Evolutionary conservation across 352 stramenopile species (phyloP).

Genomic region (Thraustochytrium striatum): DNA sequence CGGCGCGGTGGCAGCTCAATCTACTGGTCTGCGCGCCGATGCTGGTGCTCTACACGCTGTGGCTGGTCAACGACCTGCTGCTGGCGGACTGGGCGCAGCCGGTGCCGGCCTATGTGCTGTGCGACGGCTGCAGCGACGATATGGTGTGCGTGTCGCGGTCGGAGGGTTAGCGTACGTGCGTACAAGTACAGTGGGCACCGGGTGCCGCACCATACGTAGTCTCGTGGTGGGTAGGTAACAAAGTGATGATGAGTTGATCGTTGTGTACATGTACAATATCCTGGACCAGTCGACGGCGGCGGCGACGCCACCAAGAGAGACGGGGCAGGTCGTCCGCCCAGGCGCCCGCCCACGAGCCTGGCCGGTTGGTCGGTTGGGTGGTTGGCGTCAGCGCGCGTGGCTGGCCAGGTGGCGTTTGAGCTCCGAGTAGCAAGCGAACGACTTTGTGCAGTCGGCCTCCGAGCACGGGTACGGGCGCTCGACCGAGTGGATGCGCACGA

Average conservation of each 20-base stretch:
- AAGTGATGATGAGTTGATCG: too few species aligned
- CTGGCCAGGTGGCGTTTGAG: constrained; percentile 38
- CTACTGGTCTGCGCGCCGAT: background rate
- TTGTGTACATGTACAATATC: too few species aligned
- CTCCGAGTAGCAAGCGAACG: constrained; percentile 46
- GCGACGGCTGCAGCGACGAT: background rate
- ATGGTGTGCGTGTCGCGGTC: constrained; percentile 26
- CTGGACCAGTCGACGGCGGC: too few species aligned
- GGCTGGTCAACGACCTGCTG: constrained; percentile 8
- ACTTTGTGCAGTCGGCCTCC: constrained; percentile 29
- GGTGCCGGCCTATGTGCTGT: constrained; percentile 29
- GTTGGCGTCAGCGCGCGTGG: constrained; percentile 22
- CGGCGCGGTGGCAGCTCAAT: constrained; percentile 14
- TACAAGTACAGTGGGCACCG: too few species aligned
- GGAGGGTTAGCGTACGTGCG: too few species aligned
- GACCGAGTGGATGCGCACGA: constrained; percentile 43
- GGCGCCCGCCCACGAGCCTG: too few species aligned
- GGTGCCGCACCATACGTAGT: too few species aligned
- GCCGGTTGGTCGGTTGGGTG: too few species aligned
- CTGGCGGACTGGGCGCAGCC: constrained; percentile 16
- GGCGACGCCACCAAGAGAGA: too few species aligned
- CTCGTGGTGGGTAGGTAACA: too few species aligned
- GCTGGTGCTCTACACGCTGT: background rate
- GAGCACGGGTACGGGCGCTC: constrained; percentile 45
- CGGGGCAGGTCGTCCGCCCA: too few species aligned